Conservation (phyloP, 768 basidiomycete species). For the Neoboletus subvelutipes region DNA sequence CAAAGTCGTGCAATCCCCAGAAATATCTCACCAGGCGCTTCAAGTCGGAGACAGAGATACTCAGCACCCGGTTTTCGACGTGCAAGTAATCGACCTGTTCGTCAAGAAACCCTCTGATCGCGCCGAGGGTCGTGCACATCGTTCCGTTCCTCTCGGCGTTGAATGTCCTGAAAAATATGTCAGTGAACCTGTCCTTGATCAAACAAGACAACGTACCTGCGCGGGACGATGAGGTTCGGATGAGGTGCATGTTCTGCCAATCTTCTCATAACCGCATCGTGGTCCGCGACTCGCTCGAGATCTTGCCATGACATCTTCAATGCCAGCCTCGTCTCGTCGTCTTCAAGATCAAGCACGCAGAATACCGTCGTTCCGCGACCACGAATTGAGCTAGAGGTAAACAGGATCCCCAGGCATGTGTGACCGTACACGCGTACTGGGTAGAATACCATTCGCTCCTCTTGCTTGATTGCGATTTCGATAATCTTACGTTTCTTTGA, state of each 20-base stretch:
- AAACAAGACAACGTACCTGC: neutral
- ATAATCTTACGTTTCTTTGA: neutral
- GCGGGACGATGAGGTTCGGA: neutral
- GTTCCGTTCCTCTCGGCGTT: neutral
- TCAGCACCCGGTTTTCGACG: conserved; percentile 4
- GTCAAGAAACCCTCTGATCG: conserved; percentile 6
- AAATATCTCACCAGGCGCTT: conserved; percentile 14
- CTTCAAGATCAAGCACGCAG: neutral
- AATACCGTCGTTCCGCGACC: conserved; percentile 11
- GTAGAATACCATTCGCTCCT: neutral
- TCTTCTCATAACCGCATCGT: neutral
- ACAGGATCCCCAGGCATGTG: conserved; percentile 4
- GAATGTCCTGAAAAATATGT: conserved; percentile 1
- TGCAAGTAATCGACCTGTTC: neutral
- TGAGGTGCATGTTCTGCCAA: neutral
- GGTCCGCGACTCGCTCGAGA: neutral
- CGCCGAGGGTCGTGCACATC: neutral
- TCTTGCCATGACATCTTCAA: conserved; percentile 13
- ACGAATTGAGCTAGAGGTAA: conserved; percentile 11
- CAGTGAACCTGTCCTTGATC: neutral
- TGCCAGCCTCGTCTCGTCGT: neutral
- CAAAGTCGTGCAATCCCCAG: conserved; percentile 20
- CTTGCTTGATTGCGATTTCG: neutral
- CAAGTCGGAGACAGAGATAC: neutral
- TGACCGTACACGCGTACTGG: neutral